Base-by-base conservation (phyloP, 768 basidiomycete genomes). In the Leccinum truebloodii region DNA sequence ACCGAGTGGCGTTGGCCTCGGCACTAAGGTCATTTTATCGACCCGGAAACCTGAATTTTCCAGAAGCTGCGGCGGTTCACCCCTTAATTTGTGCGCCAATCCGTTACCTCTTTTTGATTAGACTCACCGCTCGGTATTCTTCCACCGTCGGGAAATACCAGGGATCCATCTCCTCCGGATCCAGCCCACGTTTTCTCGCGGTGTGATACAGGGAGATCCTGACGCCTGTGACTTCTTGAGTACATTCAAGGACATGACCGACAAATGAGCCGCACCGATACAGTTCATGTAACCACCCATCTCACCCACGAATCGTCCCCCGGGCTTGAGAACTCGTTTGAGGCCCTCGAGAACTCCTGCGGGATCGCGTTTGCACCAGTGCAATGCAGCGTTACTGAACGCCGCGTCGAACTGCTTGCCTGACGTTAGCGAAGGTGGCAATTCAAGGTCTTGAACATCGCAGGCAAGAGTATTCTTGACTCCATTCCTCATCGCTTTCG, bases 361-460 rank as follows among this genome's bases (percentile, higher is more conserved):
- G 1, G 93, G 94, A 65, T 88, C 79, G 5, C 76, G 75, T 71
- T 91, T 94, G 74, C 92, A 94, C 93, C 92, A 95, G 67, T 95
- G 93, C 62, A 95, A 69, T 4, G 83, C 80, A 0, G 94, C 90
- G 62, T 89, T 92, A 56, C 86, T 88, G 76, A 95, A 95, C 2
- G 89, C 87, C 0, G 84, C 86, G 67, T 93, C 89, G 63, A 86
- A 91, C 52, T 77, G 77, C 28, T 74, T 76, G 8, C 76, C 75
- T 26, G 66, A 57, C 18, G 65, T 63, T 0, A 65, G 59, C 0
- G 73, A 68, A 16, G 65, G 51, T 0, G 79, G 79, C 8, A 81
- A 64, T 24, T 71, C 67, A 34, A 84, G 67, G 14, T 68, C 59
- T 63, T 88, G 86, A 18, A 85, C 76, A 63, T 91, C 88, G 16